phyloP scores from a whole-genome alignment of 306 rosid species.

The Inga leiocalycina region DNA sequence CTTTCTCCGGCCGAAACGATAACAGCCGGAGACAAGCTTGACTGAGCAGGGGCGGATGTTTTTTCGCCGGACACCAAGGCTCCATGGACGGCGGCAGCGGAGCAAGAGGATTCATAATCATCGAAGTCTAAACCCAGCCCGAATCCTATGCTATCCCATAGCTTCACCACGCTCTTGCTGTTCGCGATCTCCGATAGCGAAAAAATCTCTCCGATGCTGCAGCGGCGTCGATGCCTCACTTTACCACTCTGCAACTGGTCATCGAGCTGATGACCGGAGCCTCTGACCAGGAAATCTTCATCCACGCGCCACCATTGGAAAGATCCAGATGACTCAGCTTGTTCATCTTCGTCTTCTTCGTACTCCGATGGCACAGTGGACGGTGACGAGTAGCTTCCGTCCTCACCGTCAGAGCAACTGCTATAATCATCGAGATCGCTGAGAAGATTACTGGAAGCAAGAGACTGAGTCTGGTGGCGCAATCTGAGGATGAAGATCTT shows the following conservation, averaged over 20 bases:
- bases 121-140: slow-evolving; percentile 52
- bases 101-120: slow-evolving; percentile 25
- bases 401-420: slow-evolving; percentile 28
- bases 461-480: slow-evolving; percentile 33
- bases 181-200: slow-evolving; percentile 62
- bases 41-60: slow-evolving; percentile 11
- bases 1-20: slow-evolving; percentile 42
- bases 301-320: slow-evolving; percentile 27
- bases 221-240: slow-evolving; percentile 37
- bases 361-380: slow-evolving; percentile 39
- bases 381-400: slow-evolving; percentile 25
- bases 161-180: slow-evolving; percentile 74
- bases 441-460: slow-evolving; percentile 31
- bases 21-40: slow-evolving; percentile 42
- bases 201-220: slow-evolving; percentile 53
- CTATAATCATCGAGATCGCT: slow-evolving; percentile 33
- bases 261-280: slow-evolving; percentile 34
- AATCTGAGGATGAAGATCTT: slow-evolving; percentile 47
- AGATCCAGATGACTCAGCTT: slow-evolving; percentile 10
- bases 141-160: slow-evolving; percentile 77
- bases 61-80: background rate
- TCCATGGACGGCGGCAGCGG: background rate
- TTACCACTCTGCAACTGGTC: slow-evolving; percentile 29
- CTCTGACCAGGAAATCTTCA: slow-evolving; percentile 51
- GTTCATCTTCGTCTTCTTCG: slow-evolving; percentile 37